Conservation (phyloP, 2,329 filamentous ascomycete genomes). For the Knufia petricola region DNA sequence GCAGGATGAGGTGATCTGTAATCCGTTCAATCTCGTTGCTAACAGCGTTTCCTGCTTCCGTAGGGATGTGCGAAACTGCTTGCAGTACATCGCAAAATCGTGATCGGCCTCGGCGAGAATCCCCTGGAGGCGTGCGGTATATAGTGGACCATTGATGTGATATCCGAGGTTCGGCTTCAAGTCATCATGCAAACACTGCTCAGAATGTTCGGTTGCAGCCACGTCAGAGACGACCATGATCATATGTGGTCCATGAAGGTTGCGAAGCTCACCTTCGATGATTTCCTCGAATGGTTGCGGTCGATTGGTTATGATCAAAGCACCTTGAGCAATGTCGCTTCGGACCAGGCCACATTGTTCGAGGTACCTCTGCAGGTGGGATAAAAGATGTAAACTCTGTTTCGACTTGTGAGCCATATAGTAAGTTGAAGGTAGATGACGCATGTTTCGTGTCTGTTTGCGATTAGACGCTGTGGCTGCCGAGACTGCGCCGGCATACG, state of each 20-base stretch:
- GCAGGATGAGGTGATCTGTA: background rate
- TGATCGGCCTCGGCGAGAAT: background rate
- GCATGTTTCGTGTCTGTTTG: background rate
- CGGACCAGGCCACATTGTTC: background rate
- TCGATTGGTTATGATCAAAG: conserved; percentile 3
- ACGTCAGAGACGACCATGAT: background rate
- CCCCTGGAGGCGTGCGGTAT: background rate
- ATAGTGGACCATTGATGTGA: background rate
- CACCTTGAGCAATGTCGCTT: background rate
- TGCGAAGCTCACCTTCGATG: background rate
- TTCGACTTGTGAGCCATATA: too few relatives aligned
- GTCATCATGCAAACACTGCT: background rate
- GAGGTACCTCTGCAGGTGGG: background rate
- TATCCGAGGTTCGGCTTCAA: background rate
- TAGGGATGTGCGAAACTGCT: background rate
- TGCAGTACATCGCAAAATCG: background rate
- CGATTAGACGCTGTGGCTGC: background rate
- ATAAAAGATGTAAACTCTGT: background rate
- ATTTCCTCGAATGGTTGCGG: background rate
- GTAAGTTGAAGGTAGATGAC: too few relatives aligned
- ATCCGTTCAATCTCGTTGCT: background rate
- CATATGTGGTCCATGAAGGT: background rate
- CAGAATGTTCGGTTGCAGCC: background rate
- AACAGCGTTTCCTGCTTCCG: background rate
- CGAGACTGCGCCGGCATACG: background rate